Evolutionary conservation across 306 rosid genomes (phyloP).

Genomic region (Dicorynia guianensis): DNA sequence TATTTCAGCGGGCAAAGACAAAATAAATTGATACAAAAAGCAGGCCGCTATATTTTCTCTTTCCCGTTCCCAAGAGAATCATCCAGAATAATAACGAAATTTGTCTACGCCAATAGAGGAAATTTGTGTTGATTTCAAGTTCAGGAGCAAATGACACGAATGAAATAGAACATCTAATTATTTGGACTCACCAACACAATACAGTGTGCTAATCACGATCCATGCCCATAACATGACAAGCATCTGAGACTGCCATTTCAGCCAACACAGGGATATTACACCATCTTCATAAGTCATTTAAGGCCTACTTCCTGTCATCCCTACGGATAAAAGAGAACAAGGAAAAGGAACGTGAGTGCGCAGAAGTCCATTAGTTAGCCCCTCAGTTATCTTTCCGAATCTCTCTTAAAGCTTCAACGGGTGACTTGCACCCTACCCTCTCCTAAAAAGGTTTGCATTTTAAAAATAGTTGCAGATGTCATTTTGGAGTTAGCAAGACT

Average conservation of each 20-base stretch:
- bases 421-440: no score
- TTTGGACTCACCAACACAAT: constrained; percentile 42
- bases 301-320: no score
- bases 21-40: constrained; percentile 3
- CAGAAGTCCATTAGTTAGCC: no score
- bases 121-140: constrained; percentile 26
- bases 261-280: no score
- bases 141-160: constrained; percentile 36
- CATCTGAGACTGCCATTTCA: no score
- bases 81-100: background rate
- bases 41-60: constrained; percentile 14
- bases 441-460: no score
- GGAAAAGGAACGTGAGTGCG: background rate
- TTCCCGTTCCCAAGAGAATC: background rate
- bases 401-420: no score
- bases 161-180: constrained; percentile 38
- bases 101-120: no score
- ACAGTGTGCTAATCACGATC: background rate
- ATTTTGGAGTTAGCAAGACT: background rate
- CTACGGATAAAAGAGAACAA: no score
- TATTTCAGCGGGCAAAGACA: constrained; percentile 1
- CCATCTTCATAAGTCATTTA: no score
- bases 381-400: no score
- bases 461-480: no score
- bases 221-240: background rate